Conservation (phyloP, 495 filamentous ascomycete species). For the Hypomontagnella submonticulosa region DNA sequence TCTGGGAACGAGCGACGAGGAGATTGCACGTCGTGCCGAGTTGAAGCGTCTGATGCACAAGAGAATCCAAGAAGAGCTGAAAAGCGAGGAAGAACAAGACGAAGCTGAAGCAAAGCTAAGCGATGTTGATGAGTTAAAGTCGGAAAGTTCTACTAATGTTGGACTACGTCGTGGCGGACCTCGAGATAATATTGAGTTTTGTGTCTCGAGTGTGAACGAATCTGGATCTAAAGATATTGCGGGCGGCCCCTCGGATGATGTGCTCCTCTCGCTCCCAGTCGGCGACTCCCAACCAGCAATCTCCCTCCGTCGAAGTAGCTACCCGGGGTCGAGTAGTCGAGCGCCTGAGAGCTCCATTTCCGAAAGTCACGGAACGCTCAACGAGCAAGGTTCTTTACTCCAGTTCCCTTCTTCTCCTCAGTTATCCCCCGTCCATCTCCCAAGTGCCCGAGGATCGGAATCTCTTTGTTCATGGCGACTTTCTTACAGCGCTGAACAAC, state of each 20-base stretch:
- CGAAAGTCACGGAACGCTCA: conserved; percentile 18
- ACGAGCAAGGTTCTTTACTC: conserved; percentile 38
- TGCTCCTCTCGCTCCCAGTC: conserved; percentile 2
- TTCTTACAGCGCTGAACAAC: conserved; percentile 52
- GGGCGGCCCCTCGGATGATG: conserved; percentile 4
- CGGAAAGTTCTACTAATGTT: conserved; percentile 19
- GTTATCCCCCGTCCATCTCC: conserved; percentile 45
- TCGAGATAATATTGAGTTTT: conserved; percentile 56
- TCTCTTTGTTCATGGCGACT: conserved; percentile 55
- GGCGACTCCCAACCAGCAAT: conserved; percentile 15
- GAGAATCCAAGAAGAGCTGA: conserved; percentile 64
- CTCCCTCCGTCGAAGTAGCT: conserved; percentile 42
- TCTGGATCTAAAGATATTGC: conserved; percentile 9
- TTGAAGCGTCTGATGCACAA: conserved; percentile 61
- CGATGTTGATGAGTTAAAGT: conserved; percentile 13
- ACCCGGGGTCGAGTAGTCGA: conserved; percentile 29
- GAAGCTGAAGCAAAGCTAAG: conserved; percentile 21
- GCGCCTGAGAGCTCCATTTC: conserved; percentile 16
- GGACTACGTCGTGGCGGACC: conserved; percentile 52
- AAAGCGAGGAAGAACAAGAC: conserved; percentile 51
- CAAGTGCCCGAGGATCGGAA: conserved; percentile 45
- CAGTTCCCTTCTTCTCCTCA: conserved; percentile 47
- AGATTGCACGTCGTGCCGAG: conserved; percentile 61
- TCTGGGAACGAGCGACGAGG: conserved; percentile 59
- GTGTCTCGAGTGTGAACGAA: conserved; percentile 40